Conservation (phyloP, 345 rosid species). For the Triadica sebifera region DNA sequence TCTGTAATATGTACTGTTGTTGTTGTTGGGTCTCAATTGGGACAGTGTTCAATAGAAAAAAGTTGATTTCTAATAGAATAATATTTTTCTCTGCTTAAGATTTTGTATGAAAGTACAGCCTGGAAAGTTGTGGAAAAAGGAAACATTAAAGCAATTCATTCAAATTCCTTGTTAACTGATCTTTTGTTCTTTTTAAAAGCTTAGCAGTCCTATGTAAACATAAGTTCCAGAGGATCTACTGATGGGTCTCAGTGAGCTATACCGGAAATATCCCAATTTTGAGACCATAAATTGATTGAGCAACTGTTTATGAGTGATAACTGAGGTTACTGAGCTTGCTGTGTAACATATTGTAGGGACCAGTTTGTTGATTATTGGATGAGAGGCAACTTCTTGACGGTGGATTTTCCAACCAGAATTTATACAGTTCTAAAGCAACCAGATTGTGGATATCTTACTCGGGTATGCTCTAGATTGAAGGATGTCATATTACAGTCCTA, state of each 20-base stretch:
- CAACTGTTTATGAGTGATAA: neutral
- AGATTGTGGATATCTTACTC: constrained; percentile 54
- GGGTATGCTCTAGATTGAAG: constrained; percentile 41
- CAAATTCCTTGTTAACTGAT: neutral
- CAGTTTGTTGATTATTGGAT: constrained; percentile 81
- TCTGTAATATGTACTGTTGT: too few relatives aligned
- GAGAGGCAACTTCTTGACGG: constrained; percentile 64
- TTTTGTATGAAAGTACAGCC: neutral
- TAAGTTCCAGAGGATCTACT: neutral
- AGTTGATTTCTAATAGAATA: too few relatives aligned
- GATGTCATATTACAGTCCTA: neutral
- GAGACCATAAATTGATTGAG: neutral
- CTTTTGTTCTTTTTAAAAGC: neutral
- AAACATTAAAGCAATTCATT: too few relatives aligned
- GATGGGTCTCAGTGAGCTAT: neutral
- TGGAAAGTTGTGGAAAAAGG: neutral
- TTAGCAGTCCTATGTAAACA: neutral
- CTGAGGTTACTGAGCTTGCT: constrained; percentile 15
- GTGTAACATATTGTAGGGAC: constrained; percentile 44
- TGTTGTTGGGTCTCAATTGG: too few relatives aligned
- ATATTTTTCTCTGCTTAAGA: neutral
- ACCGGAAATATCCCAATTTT: neutral
- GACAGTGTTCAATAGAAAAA: too few relatives aligned
- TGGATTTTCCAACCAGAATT: constrained; percentile 74
- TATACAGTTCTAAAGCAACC: constrained; percentile 71